Percentiles rank a stretch among this genome's conserved stretches.
Conservation (phyloP, 257 asterid species). For the Nyctanthes arbortristis region DNA sequence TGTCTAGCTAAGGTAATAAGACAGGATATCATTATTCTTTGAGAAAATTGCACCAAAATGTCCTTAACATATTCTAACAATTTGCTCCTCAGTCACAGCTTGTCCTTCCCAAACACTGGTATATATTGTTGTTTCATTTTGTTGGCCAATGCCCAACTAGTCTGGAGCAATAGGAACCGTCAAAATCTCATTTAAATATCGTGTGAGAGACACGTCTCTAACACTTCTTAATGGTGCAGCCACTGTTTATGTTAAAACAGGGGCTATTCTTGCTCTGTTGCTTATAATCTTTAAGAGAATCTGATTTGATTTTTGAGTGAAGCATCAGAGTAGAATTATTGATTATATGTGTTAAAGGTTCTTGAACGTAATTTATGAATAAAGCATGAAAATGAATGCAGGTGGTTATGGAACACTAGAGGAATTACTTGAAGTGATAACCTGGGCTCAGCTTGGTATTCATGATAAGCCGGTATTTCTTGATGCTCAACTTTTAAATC, state of each 20-base stretch:
- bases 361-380: conserved; percentile 5
- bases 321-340: background rate
- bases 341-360: background rate
- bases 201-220: background rate
- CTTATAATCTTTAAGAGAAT: conserved; percentile 5
- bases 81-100: background rate
- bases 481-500: background rate
- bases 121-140: background rate
- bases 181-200: background rate
- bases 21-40: conserved; percentile 22
- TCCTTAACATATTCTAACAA: background rate
- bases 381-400: conserved; percentile 26
- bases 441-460: conserved; percentile 99
- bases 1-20: conserved; percentile 21
- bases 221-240: background rate
- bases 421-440: conserved; percentile 94
- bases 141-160: background rate
- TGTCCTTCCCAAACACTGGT: background rate
- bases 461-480: conserved; percentile 89
- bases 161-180: background rate
- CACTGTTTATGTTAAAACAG: background rate
- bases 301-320: too few species aligned
- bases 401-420: conserved; percentile 99
- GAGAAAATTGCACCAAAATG: background rate
- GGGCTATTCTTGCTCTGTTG: background rate